Evolutionary conservation across 2,329 filamentous ascomycete genomes (phyloP), one percentile per base, ranked within the genome.

Genomic region (Triangularia verruculosa): DNA sequence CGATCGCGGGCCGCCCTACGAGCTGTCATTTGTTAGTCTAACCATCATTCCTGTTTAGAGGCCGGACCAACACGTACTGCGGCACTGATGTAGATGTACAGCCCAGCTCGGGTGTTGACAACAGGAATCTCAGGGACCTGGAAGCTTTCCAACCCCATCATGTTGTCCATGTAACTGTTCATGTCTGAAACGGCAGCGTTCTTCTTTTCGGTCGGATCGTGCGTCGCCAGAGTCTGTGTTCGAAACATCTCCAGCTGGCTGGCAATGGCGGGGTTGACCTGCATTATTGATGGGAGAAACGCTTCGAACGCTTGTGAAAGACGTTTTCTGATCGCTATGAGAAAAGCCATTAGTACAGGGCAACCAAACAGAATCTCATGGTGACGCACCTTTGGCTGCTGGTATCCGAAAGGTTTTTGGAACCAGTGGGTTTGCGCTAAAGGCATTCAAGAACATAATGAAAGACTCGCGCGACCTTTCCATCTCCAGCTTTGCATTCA

Each of bases 61-160:
- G 3, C n/a, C 53, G 15, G 9, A 17, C 32, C n/a, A 24, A 34
- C n/a, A 74, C 86, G 68, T 79, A 95, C 90, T 73, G 90, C 83
- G 61, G 92, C 87, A 73, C 93, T 95, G 8, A 97, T 79, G 74
- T 94, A 95, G 6, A 96, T 82, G 72, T 95, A 97, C 61, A 97
- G 80, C 4, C 91, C 93, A 59, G 91, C 90, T 74, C 92, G 85
- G 3, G 92, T 91, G 68, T 91, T 92, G 56, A 89, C 80, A 28
- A 87, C 80, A 3, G 90, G 89, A 9, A 93, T 77, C 57, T 96
- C 91, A 25, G 82, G 74, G 11, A 86, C 74, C 13, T 81, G 80
- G 47, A 84, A 79, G 66, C 75, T 83, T n/a, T 86, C 83, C 43
- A 86, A 73, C 0, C 80, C 83, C 61, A 88, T 66, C 79, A 4